Evolutionary conservation across 371 early-diverging fungal genomes (phyloP), one percentile per base, ranked within the genome.

Genomic region (Syncephalastrum contaminatum): DNA sequence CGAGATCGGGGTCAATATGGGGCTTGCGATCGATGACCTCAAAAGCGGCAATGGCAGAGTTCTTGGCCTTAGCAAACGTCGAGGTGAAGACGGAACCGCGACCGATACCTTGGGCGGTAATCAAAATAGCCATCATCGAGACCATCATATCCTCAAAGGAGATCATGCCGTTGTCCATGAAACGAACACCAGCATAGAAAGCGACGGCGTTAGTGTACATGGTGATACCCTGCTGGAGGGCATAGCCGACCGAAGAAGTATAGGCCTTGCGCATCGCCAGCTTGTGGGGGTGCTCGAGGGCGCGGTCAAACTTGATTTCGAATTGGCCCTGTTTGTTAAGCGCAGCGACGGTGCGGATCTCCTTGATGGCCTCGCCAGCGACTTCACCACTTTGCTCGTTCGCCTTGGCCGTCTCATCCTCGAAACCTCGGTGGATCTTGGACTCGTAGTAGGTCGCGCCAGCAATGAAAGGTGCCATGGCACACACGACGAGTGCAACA

Each of bases 291-390:
- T 63, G 78, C 13, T 71, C 66, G 43, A 89, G 82, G 49, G 83
- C 82, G 8, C 67, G 57, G n/a, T 54, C 53, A 55, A 88, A 94
- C 47, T 75, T 63, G 15, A 51, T 49, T 64, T 84, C 82, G 55
- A 94, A 89, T 24, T 74, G 66, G 18, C 48, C 39, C 63, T 97
- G 94, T 58, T 90, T 87, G 24, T 88, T 89, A n/a, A 97, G 74
- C 3, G 89, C 73, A 39, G 86, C 83, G 18, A 97, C 94, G 3
- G 97, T 96, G 41, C 96, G 86, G 52, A 97, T 89, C 71, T 88
- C 86, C 54, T 85, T 74, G 49, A 97, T 87, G 24, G 92, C 91
- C 67, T 97, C 97, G 62, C 83, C 80, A 45, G 93, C 91, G 45
- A 85, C 80, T 67, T 87, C 87, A 56, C 87, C 86, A 42, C 88